phyloP scores from a whole-genome alignment of 352 stramenopile genomes.

The Ochromonadaceae sp. region DNA sequence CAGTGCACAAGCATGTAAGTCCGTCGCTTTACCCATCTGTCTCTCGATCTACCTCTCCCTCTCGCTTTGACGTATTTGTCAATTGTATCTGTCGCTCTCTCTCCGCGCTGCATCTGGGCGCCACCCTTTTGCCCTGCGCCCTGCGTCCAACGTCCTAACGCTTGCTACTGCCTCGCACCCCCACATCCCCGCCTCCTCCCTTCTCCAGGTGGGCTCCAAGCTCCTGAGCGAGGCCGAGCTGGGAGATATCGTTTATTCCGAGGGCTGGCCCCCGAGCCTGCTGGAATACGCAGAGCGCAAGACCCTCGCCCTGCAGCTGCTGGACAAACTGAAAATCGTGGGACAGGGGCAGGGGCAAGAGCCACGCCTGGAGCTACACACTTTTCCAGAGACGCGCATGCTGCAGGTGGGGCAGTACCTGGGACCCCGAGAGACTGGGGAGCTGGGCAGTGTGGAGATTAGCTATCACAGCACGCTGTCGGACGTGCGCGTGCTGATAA shows the following conservation, averaged over 20 bases:
- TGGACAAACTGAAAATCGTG: conserved; percentile 9
- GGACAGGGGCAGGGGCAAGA: not conserved
- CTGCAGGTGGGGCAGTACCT: not conserved
- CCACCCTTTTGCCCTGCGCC: too few species aligned
- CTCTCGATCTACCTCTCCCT: too few species aligned
- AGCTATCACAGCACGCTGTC: conserved; percentile 3
- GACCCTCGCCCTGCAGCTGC: not conserved
- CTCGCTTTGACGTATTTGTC: too few species aligned
- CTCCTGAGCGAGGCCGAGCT: not conserved
- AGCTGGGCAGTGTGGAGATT: conserved; percentile 13
- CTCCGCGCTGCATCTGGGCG: too few species aligned
- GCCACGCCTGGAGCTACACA: not conserved
- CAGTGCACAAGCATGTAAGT: too few species aligned
- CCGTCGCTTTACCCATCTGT: too few species aligned
- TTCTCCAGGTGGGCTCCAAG: not conserved
- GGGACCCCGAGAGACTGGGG: too few species aligned
- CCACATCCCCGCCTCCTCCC: too few species aligned
- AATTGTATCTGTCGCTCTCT: too few species aligned
- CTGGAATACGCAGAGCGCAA: not conserved
- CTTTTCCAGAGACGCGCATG: not conserved
- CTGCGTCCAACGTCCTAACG: too few species aligned
- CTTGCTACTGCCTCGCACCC: too few species aligned
- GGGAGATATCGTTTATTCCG: not conserved
- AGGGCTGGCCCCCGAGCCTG: not conserved
- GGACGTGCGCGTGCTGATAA: conserved; percentile 3